Conservation (phyloP, 257 asterid genomes). For the Cinchona pubescens region DNA sequence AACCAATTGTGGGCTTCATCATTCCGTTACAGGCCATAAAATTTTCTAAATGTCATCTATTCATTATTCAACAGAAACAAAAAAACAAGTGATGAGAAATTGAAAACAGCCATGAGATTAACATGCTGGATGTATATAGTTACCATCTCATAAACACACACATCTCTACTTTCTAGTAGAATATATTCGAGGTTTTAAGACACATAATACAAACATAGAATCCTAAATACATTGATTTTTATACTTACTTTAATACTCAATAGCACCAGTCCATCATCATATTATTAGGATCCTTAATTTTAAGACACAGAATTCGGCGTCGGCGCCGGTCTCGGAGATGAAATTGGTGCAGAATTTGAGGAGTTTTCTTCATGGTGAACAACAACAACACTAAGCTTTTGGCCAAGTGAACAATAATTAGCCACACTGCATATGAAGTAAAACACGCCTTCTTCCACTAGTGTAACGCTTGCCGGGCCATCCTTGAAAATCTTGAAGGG, state of each 20-base stretch:
- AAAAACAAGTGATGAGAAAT: too few species aligned
- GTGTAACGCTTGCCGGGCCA: constrained; percentile 39
- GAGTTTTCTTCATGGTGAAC: constrained; percentile 25
- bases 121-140: background rate
- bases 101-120: background rate
- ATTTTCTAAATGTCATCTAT: too few species aligned
- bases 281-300: too few species aligned
- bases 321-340: background rate
- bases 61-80: too few species aligned
- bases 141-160: too few species aligned
- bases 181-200: too few species aligned
- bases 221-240: background rate
- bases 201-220: too few species aligned
- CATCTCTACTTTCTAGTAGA: too few species aligned
- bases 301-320: background rate
- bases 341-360: constrained; percentile 6
- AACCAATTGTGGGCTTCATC: too few species aligned
- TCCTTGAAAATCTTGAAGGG: constrained; percentile 39
- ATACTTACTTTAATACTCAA: background rate
- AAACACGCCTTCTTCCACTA: constrained; percentile 42
- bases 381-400: constrained; percentile 37
- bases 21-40: too few species aligned
- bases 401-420: constrained; percentile 57
- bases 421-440: constrained; percentile 56
- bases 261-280: background rate